Conservation (phyloP, 352 stramenopile genomes). For the Phytopythium kandeliae region DNA sequence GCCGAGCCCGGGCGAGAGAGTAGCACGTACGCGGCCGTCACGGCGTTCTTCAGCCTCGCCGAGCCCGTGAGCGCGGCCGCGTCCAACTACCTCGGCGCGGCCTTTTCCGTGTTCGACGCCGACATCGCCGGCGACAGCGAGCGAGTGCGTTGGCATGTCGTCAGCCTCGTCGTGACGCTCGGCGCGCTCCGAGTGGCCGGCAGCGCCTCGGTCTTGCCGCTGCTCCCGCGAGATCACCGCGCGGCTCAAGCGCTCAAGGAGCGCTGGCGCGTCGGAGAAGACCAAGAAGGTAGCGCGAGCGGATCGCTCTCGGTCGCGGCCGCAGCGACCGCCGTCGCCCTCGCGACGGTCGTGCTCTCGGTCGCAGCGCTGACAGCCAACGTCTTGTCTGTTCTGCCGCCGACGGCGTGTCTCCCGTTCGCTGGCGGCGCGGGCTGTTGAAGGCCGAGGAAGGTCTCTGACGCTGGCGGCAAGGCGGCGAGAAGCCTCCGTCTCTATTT, state of each 20-base stretch:
- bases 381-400: slow-evolving; percentile 52
- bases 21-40: slow-evolving; percentile 71
- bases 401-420: slow-evolving; percentile 48
- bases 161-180: slow-evolving; percentile 45
- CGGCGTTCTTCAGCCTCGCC: slow-evolving; percentile 71
- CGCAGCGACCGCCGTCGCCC: slow-evolving; percentile 47
- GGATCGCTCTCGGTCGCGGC: slow-evolving; percentile 12
- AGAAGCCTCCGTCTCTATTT: no score
- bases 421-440: slow-evolving; percentile 54
- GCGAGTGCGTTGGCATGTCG: slow-evolving; percentile 53
- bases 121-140: slow-evolving; percentile 46
- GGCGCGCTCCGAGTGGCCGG: slow-evolving; percentile 41
- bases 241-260: slow-evolving; percentile 37
- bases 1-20: slow-evolving; percentile 70
- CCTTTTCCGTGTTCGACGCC: slow-evolving; percentile 53
- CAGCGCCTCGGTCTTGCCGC: slow-evolving; percentile 31
- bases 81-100: slow-evolving; percentile 49
- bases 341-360: slow-evolving; percentile 20
- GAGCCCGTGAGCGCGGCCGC: slow-evolving; percentile 48
- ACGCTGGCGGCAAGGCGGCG: no score
- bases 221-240: slow-evolving; percentile 51
- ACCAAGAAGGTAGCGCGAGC: no score
- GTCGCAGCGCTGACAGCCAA: slow-evolving; percentile 43
- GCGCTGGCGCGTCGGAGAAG: slow-evolving; percentile 13
- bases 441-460: background rate